These are phyloP conservation scores for Aspergillus sp. DNA, from an alignment of 2,329 filamentous ascomycete species.

Conservation along the genomic window DNA sequence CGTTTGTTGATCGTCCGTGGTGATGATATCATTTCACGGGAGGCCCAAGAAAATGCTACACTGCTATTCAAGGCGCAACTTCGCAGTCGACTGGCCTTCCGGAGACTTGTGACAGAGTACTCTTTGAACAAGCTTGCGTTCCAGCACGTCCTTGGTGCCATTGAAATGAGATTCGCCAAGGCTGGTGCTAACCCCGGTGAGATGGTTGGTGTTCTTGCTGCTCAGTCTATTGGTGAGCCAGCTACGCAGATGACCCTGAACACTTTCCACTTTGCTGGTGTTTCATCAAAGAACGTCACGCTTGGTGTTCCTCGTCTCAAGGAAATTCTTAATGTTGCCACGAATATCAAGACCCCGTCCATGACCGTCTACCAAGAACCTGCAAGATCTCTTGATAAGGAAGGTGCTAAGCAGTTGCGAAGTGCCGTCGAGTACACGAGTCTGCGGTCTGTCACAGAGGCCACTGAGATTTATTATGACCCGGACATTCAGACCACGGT, in stretches of 20 bases:
- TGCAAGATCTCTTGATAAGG: conserved; percentile 59
- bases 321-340: conserved; percentile 97
- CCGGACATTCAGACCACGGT: conserved; percentile 81
- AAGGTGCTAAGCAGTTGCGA: conserved; percentile 78
- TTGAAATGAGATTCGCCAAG: conserved; percentile 82
- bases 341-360: conserved; percentile 96
- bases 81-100: conserved; percentile 85
- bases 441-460: conserved; percentile 81
- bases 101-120: conserved; percentile 81
- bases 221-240: conserved; percentile 97
- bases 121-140: conserved; percentile 87
- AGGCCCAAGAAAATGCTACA: conserved; percentile 85
- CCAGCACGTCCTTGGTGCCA: conserved; percentile 83
- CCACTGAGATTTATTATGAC: conserved; percentile 96
- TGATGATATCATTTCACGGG: conserved; percentile 70
- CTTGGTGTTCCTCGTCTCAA: conserved; percentile 98
- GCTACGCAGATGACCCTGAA: conserved; percentile 99
- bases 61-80: conserved; percentile 88
- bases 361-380: conserved; percentile 86
- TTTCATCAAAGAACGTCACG: conserved; percentile 98
- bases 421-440: conserved; percentile 93
- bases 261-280: conserved; percentile 99
- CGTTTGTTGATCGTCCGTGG: conserved; percentile 83
- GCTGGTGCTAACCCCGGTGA: conserved; percentile 87
- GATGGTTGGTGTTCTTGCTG: conserved; percentile 97